These are phyloP conservation scores for Chaetothyriales sp. DNA, from an alignment of 2,329 filamentous ascomycete genomes.

Conservation along the genomic window DNA sequence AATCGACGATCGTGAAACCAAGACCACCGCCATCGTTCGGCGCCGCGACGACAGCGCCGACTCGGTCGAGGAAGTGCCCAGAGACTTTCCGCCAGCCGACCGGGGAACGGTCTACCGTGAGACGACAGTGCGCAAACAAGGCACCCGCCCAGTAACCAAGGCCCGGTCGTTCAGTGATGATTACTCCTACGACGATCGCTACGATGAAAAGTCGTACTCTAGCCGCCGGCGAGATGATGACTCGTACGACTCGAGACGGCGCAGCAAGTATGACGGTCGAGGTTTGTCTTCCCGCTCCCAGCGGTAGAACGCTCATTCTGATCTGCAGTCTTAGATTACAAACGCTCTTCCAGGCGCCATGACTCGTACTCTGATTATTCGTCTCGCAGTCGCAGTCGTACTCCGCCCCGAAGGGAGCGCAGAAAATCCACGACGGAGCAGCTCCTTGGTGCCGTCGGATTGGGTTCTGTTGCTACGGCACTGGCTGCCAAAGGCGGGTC, in stretches of 20 bases:
- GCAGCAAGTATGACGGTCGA: constrained; percentile 18
- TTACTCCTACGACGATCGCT: constrained; percentile 24
- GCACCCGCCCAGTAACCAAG: constrained; percentile 19
- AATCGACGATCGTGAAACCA: constrained; percentile 12
- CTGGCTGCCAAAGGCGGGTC: constrained; percentile 39
- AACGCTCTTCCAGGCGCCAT: constrained; percentile 18
- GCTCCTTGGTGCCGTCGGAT: constrained; percentile 41
- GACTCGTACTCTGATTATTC: constrained; percentile 23
- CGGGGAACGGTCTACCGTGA: constrained; percentile 21
- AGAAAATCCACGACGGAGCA: constrained; percentile 34
- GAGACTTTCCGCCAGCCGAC: constrained; percentile 66
- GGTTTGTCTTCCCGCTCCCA: constrained; percentile 16
- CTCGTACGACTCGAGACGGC: constrained; percentile 19
- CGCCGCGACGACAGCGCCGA: constrained; percentile 57
- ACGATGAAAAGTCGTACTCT: constrained; percentile 29
- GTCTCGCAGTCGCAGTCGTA: constrained; percentile 22
- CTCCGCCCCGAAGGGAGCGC: constrained; percentile 24
- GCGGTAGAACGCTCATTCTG: background rate
- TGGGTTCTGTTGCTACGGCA: constrained; percentile 39
- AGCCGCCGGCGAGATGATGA: constrained; percentile 30
- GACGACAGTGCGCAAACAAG: constrained; percentile 22
- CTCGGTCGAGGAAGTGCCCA: constrained; percentile 65
- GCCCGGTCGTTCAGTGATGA: constrained; percentile 24
- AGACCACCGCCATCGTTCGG: constrained; percentile 16
- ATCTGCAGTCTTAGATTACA: constrained; percentile 12